Conservation (phyloP, 768 basidiomycete genomes). For the Xerocomellus dryophilus region DNA sequence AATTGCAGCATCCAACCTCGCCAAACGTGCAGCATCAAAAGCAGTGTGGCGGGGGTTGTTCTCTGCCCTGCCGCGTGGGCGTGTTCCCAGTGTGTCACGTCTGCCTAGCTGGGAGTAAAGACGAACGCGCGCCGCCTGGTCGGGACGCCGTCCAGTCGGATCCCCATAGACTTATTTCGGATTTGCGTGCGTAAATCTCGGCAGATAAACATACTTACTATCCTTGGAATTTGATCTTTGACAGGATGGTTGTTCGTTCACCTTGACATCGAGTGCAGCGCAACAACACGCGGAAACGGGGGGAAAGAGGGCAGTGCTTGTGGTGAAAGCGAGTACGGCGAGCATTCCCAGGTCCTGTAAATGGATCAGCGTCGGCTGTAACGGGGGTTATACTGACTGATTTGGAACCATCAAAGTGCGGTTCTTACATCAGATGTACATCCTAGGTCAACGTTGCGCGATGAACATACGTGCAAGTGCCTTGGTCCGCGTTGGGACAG, state of each 20-base stretch:
- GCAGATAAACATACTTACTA: slow-evolving; percentile 5
- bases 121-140: not conserved
- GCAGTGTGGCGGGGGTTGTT: not conserved
- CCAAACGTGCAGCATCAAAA: not conserved
- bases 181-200: slow-evolving; percentile 2
- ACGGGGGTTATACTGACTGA: not conserved
- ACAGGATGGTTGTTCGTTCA: not conserved
- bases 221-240: not conserved
- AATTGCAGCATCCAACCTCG: not conserved
- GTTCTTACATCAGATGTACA: not conserved
- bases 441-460: not conserved
- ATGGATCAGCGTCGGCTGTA: not conserved
- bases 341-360: not conserved
- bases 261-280: not conserved
- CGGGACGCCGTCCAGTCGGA: not conserved
- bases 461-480: not conserved
- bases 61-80: not conserved
- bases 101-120: not conserved
- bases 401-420: not conserved
- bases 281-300: not conserved
- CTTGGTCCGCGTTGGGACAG: not conserved
- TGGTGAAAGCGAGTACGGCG: not conserved
- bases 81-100: not conserved
- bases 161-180: not conserved
- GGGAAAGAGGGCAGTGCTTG: not conserved